phyloP scores from a whole-genome alignment of 257 asterid species.

The Scutellaria galericulata region DNA sequence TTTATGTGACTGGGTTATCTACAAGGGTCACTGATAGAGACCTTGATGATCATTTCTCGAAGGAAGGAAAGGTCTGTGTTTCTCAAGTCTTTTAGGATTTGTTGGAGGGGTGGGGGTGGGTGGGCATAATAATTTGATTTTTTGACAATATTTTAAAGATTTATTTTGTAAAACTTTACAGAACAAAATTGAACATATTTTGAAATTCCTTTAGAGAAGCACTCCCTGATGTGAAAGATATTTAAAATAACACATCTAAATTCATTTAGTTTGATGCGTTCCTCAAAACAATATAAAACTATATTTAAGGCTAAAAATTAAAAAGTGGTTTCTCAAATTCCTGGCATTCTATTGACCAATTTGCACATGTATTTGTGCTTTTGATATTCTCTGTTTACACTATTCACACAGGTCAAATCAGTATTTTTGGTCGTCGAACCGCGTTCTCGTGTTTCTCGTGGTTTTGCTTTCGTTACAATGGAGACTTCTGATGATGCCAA shows the following conservation, averaged over 20 bases:
- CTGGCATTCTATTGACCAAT: background rate
- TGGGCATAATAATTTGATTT: background rate
- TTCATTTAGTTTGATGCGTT: background rate
- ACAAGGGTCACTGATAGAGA: constrained; percentile 95
- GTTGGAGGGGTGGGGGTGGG: background rate
- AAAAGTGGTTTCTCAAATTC: constrained; percentile 13
- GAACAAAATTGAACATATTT: background rate
- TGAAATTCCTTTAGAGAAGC: background rate
- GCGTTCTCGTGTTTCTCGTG: constrained; percentile 90
- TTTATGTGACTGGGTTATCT: constrained; percentile 95
- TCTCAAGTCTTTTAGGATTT: background rate
- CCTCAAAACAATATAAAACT: background rate
- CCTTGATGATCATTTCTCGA: constrained; percentile 95
- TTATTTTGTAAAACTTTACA: background rate
- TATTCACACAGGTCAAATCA: constrained; percentile 67
- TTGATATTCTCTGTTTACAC: constrained; percentile 24
- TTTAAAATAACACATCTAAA: background rate
- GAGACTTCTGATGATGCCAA: constrained; percentile 79
- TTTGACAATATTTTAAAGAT: background rate
- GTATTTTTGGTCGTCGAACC: constrained; percentile 93
- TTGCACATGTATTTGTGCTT: constrained; percentile 10
- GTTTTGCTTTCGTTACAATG: constrained; percentile 94
- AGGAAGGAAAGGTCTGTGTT: constrained; percentile 88
- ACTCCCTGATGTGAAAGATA: background rate
- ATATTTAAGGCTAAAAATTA: background rate